phyloP scores from a whole-genome alignment of 108 stramenopile species.

The Cyclotella baltica region DNA sequence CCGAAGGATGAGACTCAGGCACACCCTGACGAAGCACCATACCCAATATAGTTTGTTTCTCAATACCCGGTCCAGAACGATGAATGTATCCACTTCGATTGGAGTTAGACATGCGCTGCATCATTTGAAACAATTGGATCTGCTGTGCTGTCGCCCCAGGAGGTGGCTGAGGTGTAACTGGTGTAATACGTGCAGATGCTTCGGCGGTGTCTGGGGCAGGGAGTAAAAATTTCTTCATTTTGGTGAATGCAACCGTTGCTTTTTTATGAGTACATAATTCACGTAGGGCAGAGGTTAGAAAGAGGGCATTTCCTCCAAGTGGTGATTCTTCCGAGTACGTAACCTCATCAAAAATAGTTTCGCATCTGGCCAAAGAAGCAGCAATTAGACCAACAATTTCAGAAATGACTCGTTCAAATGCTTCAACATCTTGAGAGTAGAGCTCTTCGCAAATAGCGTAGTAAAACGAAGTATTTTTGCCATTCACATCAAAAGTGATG shows the following conservation, averaged over 20 bases:
- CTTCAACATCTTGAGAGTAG: constrained; percentile 60
- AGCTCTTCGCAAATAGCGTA: constrained; percentile 79
- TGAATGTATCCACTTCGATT: constrained; percentile 46
- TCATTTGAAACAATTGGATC: constrained; percentile 55
- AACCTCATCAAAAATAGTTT: constrained; percentile 58
- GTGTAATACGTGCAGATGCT: constrained; percentile 65
- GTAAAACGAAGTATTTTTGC: constrained; percentile 72
- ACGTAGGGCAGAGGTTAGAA: constrained; percentile 66
- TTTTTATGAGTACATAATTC: constrained; percentile 77
- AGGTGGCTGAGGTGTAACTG: constrained; percentile 47
- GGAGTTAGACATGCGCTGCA: constrained; percentile 55
- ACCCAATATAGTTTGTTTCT: constrained; percentile 84
- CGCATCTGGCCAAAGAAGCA: constrained; percentile 54
- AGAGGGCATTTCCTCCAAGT: constrained; percentile 49
- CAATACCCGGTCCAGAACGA: constrained; percentile 83
- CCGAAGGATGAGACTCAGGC: constrained; percentile 65
- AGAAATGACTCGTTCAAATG: constrained; percentile 58
- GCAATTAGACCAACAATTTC: constrained; percentile 43
- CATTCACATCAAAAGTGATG: constrained; percentile 74
- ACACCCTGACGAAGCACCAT: constrained; percentile 65
- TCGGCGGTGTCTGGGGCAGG: constrained; percentile 61
- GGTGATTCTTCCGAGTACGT: neutral
- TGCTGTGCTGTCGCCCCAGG: constrained; percentile 46
- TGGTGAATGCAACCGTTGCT: constrained; percentile 62
- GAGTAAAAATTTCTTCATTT: constrained; percentile 61